Conservation (phyloP, 768 basidiomycete genomes). For the Roridomyces roridus region DNA sequence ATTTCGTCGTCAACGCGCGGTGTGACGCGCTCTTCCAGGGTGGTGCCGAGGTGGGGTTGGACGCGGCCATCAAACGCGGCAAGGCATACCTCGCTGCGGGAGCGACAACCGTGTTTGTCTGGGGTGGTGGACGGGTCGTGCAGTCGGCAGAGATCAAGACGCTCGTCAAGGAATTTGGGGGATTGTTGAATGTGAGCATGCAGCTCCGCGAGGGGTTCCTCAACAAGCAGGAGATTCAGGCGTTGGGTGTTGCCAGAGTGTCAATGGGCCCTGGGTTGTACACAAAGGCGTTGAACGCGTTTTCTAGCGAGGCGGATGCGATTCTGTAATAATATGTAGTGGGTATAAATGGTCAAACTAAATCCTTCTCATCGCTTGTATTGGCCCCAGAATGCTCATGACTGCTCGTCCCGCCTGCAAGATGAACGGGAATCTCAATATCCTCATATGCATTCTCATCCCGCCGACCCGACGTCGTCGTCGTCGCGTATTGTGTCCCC, state of each 20-base stretch:
- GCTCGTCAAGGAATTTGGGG: conserved; percentile 15
- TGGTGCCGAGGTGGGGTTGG: conserved; percentile 4
- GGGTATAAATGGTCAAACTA: too few relatives aligned
- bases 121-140: conserved; percentile 13
- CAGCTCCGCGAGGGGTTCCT: neutral
- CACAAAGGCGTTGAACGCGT: conserved; percentile 1
- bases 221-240: conserved; percentile 1
- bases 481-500: too few relatives aligned
- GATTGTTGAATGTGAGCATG: conserved; percentile 14
- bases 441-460: too few relatives aligned
- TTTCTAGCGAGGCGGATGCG: neutral
- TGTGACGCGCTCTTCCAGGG: conserved; percentile 8
- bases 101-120: conserved; percentile 23
- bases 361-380: too few relatives aligned
- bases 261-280: conserved; percentile 13
- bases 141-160: conserved; percentile 1
- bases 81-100: conserved; percentile 21
- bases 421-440: too few relatives aligned
- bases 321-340: neutral
- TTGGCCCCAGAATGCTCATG: too few relatives aligned
- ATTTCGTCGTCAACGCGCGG: conserved; percentile 11
- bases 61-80: conserved; percentile 8
- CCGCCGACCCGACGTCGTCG: too few relatives aligned
- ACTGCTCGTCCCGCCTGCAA: too few relatives aligned
- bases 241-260: conserved; percentile 11